phyloP scores from a whole-genome alignment of 2,329 filamentous ascomycete species.

The Didymella pinodella region DNA sequence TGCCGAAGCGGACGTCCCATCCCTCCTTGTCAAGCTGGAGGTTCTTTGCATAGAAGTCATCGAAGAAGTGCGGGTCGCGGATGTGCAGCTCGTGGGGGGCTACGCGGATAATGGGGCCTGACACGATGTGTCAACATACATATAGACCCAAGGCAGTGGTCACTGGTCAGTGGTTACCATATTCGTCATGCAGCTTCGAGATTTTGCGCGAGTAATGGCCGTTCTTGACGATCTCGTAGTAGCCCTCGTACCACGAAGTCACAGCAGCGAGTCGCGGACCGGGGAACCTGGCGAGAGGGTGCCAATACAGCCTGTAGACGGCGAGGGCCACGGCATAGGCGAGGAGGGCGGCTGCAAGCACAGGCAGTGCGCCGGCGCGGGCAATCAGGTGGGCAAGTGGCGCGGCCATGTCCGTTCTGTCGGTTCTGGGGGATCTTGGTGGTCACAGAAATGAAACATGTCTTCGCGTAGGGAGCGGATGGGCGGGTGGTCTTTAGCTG shows the following conservation, averaged over 20 bases:
- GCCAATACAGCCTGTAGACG: constrained; percentile 54
- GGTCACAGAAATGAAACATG: constrained; percentile 20
- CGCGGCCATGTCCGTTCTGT: constrained; percentile 14
- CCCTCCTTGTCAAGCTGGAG: constrained; percentile 46
- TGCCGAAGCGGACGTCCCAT: constrained; percentile 47
- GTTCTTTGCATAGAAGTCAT: constrained; percentile 45
- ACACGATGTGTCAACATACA: background rate
- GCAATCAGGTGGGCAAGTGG: constrained; percentile 13
- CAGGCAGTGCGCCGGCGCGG: constrained; percentile 17
- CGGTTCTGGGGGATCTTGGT: constrained; percentile 2
- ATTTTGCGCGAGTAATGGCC: constrained; percentile 47
- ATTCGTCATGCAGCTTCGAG: constrained; percentile 41
- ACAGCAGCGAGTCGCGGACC: constrained; percentile 51
- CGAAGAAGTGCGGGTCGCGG: constrained; percentile 52
- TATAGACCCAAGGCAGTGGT: background rate
- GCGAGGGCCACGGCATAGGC: constrained; percentile 32
- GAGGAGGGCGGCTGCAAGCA: constrained; percentile 22
- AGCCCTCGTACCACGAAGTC: constrained; percentile 47
- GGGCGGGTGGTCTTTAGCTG: constrained; percentile 5
- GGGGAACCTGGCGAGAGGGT: constrained; percentile 56
- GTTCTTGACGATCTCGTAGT: constrained; percentile 44
- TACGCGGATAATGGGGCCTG: constrained; percentile 54
- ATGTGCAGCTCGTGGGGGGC: constrained; percentile 56
- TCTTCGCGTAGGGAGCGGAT: constrained; percentile 3
- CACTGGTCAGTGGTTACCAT: constrained; percentile 31